Percentiles rank a stretch among this genome's conserved stretches.
Conservation (phyloP, 352 stramenopile genomes). For the Lagenidium giganteum region DNA sequence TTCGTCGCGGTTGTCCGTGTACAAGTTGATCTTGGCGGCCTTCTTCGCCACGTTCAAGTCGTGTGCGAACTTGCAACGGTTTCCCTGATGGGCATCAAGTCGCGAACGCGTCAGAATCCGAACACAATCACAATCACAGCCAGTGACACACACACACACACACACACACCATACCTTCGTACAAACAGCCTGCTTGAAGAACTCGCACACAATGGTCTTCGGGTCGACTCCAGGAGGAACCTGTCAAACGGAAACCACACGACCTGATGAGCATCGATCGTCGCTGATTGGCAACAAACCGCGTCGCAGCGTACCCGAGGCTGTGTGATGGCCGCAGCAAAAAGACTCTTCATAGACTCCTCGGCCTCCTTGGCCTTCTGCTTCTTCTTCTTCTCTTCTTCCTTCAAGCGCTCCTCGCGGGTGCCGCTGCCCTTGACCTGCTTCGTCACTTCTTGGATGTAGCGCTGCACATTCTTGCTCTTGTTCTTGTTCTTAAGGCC, state of each 20-base stretch:
- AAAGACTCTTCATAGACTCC: slow-evolving; percentile 80
- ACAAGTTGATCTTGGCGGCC: slow-evolving; percentile 86
- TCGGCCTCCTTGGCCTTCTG: slow-evolving; percentile 81
- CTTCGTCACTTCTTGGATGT: slow-evolving; percentile 88
- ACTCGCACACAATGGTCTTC: slow-evolving; percentile 86
- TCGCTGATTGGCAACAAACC: no score
- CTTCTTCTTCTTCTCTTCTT: slow-evolving; percentile 71
- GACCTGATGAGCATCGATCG: no score
- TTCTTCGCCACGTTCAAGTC: slow-evolving; percentile 87
- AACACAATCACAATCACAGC: slow-evolving; percentile 2
- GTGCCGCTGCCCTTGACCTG: slow-evolving; percentile 83
- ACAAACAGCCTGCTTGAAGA: slow-evolving; percentile 86
- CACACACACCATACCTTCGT: slow-evolving; percentile 49
- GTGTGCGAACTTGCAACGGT: slow-evolving; percentile 87
- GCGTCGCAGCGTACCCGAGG: slow-evolving; percentile 41
- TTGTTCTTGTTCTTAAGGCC: slow-evolving; percentile 99
- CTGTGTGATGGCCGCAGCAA: slow-evolving; percentile 83
- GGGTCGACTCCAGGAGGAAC: slow-evolving; percentile 83
- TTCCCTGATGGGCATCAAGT: no score
- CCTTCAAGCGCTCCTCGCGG: slow-evolving; percentile 74
- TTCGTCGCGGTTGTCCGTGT: slow-evolving; percentile 76
- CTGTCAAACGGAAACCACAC: slow-evolving; percentile 29
- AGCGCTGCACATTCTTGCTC: slow-evolving; percentile 94
- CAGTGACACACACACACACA: neutral
- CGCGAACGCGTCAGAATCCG: neutral